Conservation (phyloP, 1,139 yeast genomes). For the Blastobotrys illinoisensis region DNA sequence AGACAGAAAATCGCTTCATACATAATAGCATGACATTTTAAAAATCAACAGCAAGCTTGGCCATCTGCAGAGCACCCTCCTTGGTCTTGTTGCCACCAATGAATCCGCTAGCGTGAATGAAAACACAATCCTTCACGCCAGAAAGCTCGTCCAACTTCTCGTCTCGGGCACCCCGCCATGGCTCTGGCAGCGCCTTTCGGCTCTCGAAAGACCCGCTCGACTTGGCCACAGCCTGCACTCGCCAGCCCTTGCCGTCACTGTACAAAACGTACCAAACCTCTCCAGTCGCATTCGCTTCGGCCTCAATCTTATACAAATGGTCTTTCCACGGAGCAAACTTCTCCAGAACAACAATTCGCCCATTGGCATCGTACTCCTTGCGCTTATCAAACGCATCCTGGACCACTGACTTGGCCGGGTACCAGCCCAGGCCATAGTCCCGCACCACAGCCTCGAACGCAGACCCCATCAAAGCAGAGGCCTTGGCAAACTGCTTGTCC, state of each 20-base stretch:
- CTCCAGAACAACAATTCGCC: conserved; percentile 66
- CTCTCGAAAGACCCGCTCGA: conserved; percentile 72
- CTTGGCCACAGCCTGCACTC: conserved; percentile 86
- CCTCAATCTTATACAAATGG: conserved; percentile 73
- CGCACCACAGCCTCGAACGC: conserved; percentile 65
- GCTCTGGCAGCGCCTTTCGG: conserved; percentile 81
- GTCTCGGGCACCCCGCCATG: conserved; percentile 93
- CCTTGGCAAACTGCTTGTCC: conserved; percentile 62
- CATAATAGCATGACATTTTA: no score
- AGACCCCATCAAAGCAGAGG: conserved; percentile 77
- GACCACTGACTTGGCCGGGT: conserved; percentile 82
- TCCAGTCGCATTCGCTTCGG: conserved; percentile 48
- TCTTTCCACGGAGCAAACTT: conserved; percentile 93
- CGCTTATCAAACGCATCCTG: conserved; percentile 53
- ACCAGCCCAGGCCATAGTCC: conserved; percentile 80
- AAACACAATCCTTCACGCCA: conserved; percentile 78
- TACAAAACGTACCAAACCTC: conserved; percentile 72
- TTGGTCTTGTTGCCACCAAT: conserved; percentile 87
- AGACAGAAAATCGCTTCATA: no score
- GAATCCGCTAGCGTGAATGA: conserved; percentile 95
- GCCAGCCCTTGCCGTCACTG: conserved; percentile 70
- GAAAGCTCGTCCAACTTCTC: conserved; percentile 64
- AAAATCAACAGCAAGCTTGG: conserved; percentile 43
- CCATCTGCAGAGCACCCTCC: conserved; percentile 75
- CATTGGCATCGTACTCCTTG: conserved; percentile 40